These are phyloP conservation scores for Plasmopara muralis DNA, from an alignment of 352 stramenopile genomes.

Conservation along the genomic window DNA sequence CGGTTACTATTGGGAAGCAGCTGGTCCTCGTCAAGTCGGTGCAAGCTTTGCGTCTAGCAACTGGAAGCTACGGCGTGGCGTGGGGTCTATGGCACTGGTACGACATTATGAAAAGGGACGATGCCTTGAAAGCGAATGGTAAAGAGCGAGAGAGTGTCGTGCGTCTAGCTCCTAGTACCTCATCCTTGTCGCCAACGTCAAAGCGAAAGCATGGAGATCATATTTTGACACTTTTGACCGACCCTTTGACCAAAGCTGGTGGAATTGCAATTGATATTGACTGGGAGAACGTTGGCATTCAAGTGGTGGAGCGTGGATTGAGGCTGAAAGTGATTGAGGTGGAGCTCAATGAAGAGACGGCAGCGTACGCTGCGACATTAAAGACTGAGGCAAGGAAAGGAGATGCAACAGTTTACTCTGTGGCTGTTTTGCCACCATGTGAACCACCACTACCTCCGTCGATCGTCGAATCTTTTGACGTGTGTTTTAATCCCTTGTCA, in stretches of 20 bases:
- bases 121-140: not conserved
- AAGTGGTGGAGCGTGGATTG: constrained; percentile 2
- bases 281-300: constrained; percentile 16
- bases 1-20: constrained; percentile 24
- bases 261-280: constrained; percentile 3
- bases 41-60: constrained; percentile 36
- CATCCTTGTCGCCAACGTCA: constrained; percentile 37
- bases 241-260: not conserved
- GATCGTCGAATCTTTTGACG: constrained; percentile 15
- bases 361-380: constrained; percentile 6
- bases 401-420: constrained; percentile 13
- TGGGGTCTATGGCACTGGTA: constrained; percentile 39
- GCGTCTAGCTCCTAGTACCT: constrained; percentile 36
- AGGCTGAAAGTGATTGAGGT: constrained; percentile 34
- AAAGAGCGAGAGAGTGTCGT: constrained; percentile 34
- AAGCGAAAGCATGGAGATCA: constrained; percentile 40
- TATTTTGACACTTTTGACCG: constrained; percentile 22
- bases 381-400: constrained; percentile 5
- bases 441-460: constrained; percentile 7
- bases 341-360: constrained; percentile 25
- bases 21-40: constrained; percentile 42
- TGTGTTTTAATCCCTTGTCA: constrained; percentile 33
- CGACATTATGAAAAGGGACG: not conserved
- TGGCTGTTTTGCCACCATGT: constrained; percentile 18
- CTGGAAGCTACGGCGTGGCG: constrained; percentile 57